phyloP scores from a whole-genome alignment of 2,329 filamentous ascomycete species.

The Pseudocercospora eumusae region DNA sequence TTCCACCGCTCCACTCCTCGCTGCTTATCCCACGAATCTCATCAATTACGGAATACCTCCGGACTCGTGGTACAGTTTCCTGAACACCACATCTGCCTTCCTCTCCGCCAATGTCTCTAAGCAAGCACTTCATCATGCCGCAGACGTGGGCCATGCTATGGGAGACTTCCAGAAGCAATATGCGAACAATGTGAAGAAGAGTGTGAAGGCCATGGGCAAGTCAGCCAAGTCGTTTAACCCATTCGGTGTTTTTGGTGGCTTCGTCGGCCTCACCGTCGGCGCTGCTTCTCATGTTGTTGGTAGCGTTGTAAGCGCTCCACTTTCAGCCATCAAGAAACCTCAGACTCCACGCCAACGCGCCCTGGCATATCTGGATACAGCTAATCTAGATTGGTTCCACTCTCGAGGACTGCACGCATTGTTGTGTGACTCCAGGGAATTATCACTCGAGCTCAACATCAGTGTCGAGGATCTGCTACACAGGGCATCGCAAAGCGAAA shows the following conservation, averaged over 20 bases:
- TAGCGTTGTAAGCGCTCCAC: conserved; percentile 19
- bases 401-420: conserved; percentile 22
- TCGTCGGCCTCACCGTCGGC: conserved; percentile 25
- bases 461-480: conserved; percentile 13
- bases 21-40: conserved; percentile 21
- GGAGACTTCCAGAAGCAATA: conserved; percentile 25
- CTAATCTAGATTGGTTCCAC: conserved; percentile 29
- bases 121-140: conserved; percentile 28
- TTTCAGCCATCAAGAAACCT: conserved; percentile 21
- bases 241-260: conserved; percentile 24
- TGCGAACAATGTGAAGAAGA: conserved; percentile 20
- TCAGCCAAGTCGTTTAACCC: conserved; percentile 23
- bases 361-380: conserved; percentile 24
- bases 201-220: conserved; percentile 21
- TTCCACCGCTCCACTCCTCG: conserved; percentile 22
- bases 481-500: background rate
- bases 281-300: conserved; percentile 23
- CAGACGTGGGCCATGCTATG: conserved; percentile 20
- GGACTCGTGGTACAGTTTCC: conserved; percentile 24
- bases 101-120: conserved; percentile 26
- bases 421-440: conserved; percentile 22
- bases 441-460: conserved; percentile 13
- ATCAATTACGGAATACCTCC: conserved; percentile 25
- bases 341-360: conserved; percentile 27
- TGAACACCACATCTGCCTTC: conserved; percentile 28